These are phyloP conservation scores for Sporothrix globosa DNA, from an alignment of 2,329 filamentous ascomycete genomes.

Conservation along the genomic window DNA sequence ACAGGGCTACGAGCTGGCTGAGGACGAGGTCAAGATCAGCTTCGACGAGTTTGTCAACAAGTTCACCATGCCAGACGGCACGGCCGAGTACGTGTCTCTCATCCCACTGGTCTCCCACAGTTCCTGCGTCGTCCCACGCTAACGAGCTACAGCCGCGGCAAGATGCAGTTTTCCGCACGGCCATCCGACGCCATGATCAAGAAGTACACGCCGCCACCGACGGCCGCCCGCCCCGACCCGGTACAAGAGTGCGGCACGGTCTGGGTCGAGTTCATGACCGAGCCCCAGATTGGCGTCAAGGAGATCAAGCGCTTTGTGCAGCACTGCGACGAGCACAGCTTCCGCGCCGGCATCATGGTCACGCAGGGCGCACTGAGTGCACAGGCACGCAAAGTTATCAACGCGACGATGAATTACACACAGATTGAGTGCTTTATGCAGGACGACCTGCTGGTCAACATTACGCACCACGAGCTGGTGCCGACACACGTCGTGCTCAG, in stretches of 20 bases:
- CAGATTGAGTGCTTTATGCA: slow-evolving; percentile 95
- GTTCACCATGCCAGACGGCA: slow-evolving; percentile 73
- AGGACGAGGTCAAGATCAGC: slow-evolving; percentile 84
- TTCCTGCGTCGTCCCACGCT: not conserved
- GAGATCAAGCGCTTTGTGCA: slow-evolving; percentile 90
- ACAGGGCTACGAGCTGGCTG: slow-evolving; percentile 89
- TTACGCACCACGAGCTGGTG: slow-evolving; percentile 95
- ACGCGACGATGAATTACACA: slow-evolving; percentile 72
- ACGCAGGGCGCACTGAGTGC: slow-evolving; percentile 80
- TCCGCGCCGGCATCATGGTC: slow-evolving; percentile 89
- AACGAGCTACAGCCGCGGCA: slow-evolving; percentile 64
- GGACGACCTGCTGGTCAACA: slow-evolving; percentile 95
- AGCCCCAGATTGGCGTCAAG: slow-evolving; percentile 81
- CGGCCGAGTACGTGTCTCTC: slow-evolving; percentile 62
- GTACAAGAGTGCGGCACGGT: slow-evolving; percentile 79
- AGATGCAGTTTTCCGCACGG: slow-evolving; percentile 85
- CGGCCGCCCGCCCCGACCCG: slow-evolving; percentile 69
- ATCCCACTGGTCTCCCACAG: too few species aligned
- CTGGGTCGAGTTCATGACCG: slow-evolving; percentile 87
- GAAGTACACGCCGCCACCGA: slow-evolving; percentile 77
- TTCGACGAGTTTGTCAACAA: slow-evolving; percentile 77
- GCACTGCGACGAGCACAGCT: slow-evolving; percentile 76
- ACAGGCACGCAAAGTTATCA: slow-evolving; percentile 84
- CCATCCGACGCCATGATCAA: slow-evolving; percentile 82
- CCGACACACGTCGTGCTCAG: slow-evolving; percentile 91